Base-by-base conservation (phyloP, 2,329 filamentous ascomycete genomes). In the Didymella keratinophila region DNA sequence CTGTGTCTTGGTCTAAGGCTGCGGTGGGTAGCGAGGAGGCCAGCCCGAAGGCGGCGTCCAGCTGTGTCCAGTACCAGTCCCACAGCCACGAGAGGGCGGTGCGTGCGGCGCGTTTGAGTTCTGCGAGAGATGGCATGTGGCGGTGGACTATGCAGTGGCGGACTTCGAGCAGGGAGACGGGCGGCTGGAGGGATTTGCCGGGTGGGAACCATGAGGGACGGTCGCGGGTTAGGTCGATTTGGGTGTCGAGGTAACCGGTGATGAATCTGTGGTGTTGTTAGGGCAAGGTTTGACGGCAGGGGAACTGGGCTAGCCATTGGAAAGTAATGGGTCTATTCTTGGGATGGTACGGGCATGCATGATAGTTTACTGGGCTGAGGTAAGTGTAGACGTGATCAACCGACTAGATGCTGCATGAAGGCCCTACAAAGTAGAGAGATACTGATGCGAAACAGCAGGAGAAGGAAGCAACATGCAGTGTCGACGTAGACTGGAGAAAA, bases 91-190 rank as follows among this genome's bases (percentile, higher is more conserved):
- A 81, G 61, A 97, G 81, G 1, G 90, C 91, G 67, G 89, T 86
- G 62, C 82, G 79, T 1, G 89, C 86, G 1, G 90, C 90, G 34
- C 83, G 83, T 51, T 92, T 86, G 61, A 97, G 80, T 62, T 92
- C 87, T 11, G 85, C 82, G 52, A 97, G 80, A 1, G 89, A 88
- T 0, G 93, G 93, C 56, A 97, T 80, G 72, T 93, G 90, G 76
- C 96, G 91, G 75, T 98, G 93, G 39, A 93, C 96, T 42, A 91
- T 91, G 78, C 96, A 91, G 75, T 97, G 93, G 44, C 93, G 86
- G 58, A 96, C 82, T 80, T 96, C 93, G 52, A 97, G 92, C 76
- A 97, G 96, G 86, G 87, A 59, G 89, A 89, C 23, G 89, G 70
- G 73, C 12, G 68, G 62, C 49, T 70, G 62, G 28, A 70, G 65